A percentile compares a stretch with the other conserved stretches of the same genome.
Conservation (phyloP, 352 stramenopile species). For the Pythium grandisporangium region DNA sequence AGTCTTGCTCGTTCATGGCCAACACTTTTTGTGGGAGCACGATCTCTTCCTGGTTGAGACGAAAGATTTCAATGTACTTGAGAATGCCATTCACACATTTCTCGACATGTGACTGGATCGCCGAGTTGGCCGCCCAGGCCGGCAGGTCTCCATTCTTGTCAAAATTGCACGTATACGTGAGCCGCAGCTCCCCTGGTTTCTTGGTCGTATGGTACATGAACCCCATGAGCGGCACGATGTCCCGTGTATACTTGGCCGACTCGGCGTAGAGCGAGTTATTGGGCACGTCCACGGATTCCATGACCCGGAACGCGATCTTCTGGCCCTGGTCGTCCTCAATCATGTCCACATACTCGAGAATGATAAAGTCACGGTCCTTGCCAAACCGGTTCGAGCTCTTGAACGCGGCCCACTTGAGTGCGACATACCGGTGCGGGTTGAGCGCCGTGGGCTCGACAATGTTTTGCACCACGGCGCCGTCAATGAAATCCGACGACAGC, state of each 20-base stretch:
- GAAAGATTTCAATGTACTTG: constrained; percentile 82
- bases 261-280: constrained; percentile 43
- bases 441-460: constrained; percentile 58
- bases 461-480: constrained; percentile 73
- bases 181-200: constrained; percentile 58
- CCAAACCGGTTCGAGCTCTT: constrained; percentile 75
- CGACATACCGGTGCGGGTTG: constrained; percentile 71
- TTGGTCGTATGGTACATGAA: constrained; percentile 87
- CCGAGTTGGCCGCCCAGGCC: constrained; percentile 75
- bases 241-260: constrained; percentile 53
- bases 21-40: constrained; percentile 73
- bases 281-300: constrained; percentile 75
- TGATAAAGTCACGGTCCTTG: constrained; percentile 73
- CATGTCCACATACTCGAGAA: constrained; percentile 86
- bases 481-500: constrained; percentile 77
- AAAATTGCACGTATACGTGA: constrained; percentile 86
- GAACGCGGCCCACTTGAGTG: constrained; percentile 80
- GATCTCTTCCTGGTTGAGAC: constrained; percentile 54
- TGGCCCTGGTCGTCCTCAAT: constrained; percentile 80
- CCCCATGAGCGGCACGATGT: constrained; percentile 73
- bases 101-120: constrained; percentile 81
- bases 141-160: constrained; percentile 77
- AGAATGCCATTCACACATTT: constrained; percentile 81
- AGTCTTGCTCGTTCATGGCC: constrained; percentile 55
- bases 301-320: constrained; percentile 78